These are phyloP conservation scores for Suillus occidentalis DNA, from an alignment of 768 basidiomycete species.

Conservation along the genomic window DNA sequence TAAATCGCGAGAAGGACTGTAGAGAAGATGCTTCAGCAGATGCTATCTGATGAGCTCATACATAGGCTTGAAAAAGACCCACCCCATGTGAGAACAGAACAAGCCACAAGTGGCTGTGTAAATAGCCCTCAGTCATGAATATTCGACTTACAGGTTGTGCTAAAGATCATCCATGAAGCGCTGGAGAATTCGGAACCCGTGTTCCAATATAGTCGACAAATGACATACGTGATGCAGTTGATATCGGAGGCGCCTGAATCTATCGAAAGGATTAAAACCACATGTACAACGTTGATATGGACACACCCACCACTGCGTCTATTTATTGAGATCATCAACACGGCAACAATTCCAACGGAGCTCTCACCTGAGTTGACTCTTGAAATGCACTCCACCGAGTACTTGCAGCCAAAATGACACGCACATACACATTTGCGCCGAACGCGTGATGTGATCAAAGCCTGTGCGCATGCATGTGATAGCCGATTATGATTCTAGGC, in stretches of 20 bases:
- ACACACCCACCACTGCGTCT: slow-evolving; percentile 50
- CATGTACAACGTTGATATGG: neutral
- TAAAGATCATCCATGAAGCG: slow-evolving; percentile 69
- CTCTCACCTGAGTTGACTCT: slow-evolving; percentile 70
- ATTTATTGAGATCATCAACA: neutral
- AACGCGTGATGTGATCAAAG: slow-evolving; percentile 78
- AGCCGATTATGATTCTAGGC: slow-evolving; percentile 68
- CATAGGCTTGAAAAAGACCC: slow-evolving; percentile 78
- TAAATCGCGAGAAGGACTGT: slow-evolving; percentile 61
- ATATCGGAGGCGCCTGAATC: slow-evolving; percentile 66
- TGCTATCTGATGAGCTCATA: slow-evolving; percentile 50
- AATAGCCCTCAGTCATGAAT: neutral
- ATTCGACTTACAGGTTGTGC: slow-evolving; percentile 57
- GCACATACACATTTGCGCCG: slow-evolving; percentile 53
- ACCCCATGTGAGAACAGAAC: slow-evolving; percentile 79
- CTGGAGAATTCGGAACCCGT: slow-evolving; percentile 30
- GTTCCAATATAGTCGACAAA: neutral
- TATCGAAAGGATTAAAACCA: neutral
- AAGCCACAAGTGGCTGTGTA: slow-evolving; percentile 76
- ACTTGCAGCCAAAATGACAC: slow-evolving; percentile 54
- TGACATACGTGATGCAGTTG: slow-evolving; percentile 67
- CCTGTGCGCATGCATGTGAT: slow-evolving; percentile 47
- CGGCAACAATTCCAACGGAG: neutral
- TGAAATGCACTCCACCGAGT: slow-evolving; percentile 72
- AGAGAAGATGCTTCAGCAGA: slow-evolving; percentile 1